Base-by-base conservation (phyloP, 2,329 filamentous ascomycete genomes). In the Fusarium sp. region DNA sequence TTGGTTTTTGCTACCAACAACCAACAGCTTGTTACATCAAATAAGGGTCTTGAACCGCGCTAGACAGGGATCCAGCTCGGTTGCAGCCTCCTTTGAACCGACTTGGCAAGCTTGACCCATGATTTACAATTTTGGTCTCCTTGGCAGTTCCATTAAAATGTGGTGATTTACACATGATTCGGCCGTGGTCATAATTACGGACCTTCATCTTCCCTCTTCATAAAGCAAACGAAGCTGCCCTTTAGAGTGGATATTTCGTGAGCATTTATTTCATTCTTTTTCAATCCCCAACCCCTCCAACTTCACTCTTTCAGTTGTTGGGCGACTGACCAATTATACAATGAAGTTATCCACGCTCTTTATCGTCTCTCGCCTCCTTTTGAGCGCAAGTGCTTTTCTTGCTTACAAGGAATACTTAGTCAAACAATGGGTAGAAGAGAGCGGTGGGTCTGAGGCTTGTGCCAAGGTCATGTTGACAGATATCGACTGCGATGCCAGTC, bases 271-370 rank as follows among this genome's bases (percentile, higher is more conserved):
- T 1, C 14, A 49, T 39, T 39, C 41, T 5, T 20, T 22, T 22
- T 22, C 22, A 22, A 22, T 22, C 22, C 4, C 1, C 13, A 12
- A 6, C 0, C 17, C 36, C 36, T 11, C 0, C 33, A n/a, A 50
- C 25, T 49, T 50, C 44, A 50, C 60, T 52, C 44, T 17, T 50
- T 62, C 11, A 62, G 3, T 52, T 47, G 41, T 4, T 35, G 25
- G 11, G 33, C 1, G 3, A 14, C 1, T 18, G 1, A n/a, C 0
- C 7, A 29, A 31, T 2, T 3, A 15, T 1, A 41, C 4, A 0
- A 63, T 61, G 60, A 20, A 36, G 10, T 5, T 15, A 1, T 36
- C 8, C 14, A 38, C 41, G 3, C 5, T 56, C n/a, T 1, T 42
- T 65, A 4, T 65, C 5, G 2, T 41, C 0, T 41, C 14, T 3